Base-by-base conservation (phyloP, 2,329 filamentous ascomycete species). In the Talaromyces sp. region DNA sequence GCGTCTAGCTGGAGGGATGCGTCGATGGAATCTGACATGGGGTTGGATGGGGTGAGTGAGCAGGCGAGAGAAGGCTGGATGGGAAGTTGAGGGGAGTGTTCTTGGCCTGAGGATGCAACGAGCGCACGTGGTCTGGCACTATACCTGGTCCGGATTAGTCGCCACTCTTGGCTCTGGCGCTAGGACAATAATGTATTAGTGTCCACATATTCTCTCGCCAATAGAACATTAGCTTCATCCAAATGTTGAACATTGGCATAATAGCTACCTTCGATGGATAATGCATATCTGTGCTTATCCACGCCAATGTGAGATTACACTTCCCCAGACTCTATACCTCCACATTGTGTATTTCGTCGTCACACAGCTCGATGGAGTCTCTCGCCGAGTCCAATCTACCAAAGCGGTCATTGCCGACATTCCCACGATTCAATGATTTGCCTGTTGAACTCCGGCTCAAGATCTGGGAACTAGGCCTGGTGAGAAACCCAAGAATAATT, bases 181-280 rank as follows among this genome's bases (percentile, higher is more conserved):
- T 52, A 42, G 18, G 2, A n/a, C 16, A 1, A 35, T 31, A 63
- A 4, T 2, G 39, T 39, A 28, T 63, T 63, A 63, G 28, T 48
- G 61, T 63, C 61, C 61, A 33, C 61, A 12, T 39, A n/a, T n/a
- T n/a, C n/a, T n/a, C n/a, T 6, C 28, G 28, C 28, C 28, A 28
- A 28, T 28, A 28, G 6, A 28, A 28, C 28, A 28, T 28, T 28
- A 28, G n/a, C n/a, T n/a, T n/a, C n/a, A n/a, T n/a, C n/a, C n/a
- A n/a, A n/a, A n/a, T n/a, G n/a, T n/a, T n/a, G n/a, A n/a, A n/a
- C n/a, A n/a, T n/a, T n/a, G n/a, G n/a, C n/a, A n/a, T n/a, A n/a
- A n/a, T n/a, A n/a, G n/a, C n/a, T n/a, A n/a, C n/a, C n/a, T n/a
- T n/a, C n/a, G n/a, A n/a, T n/a, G n/a, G n/a, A n/a, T n/a, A n/a